phyloP scores from a whole-genome alignment of 2,329 filamentous ascomycete species.

The Dactylonectria estremocensis region DNA sequence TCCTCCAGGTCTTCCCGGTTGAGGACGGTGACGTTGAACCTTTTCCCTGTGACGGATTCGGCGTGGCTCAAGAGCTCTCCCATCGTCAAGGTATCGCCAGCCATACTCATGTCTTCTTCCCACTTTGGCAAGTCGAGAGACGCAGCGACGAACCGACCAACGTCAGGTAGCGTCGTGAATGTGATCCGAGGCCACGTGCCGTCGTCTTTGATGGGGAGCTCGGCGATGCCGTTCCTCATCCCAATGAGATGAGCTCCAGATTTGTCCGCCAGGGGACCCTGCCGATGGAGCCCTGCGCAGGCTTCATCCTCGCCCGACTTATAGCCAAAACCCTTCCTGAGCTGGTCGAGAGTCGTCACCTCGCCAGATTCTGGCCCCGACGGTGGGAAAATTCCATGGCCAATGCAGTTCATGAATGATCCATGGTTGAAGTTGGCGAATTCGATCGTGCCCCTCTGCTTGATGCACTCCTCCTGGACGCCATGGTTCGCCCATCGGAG shows the following conservation, averaged over 20 bases:
- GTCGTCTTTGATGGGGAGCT: conserved; percentile 1
- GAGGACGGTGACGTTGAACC: no score
- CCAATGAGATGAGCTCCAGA: not conserved
- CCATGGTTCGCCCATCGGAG: not conserved
- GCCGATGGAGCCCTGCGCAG: not conserved
- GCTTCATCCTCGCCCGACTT: conserved; percentile 1
- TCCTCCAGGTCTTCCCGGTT: no score
- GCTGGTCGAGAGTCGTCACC: not conserved
- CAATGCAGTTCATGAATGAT: conserved; percentile 2
- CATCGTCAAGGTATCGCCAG: not conserved
- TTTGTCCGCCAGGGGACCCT: not conserved
- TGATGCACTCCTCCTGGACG: conserved; percentile 4
- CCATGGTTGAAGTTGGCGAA: conserved; percentile 1
- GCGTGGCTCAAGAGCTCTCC: not conserved
- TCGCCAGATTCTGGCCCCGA: not conserved
- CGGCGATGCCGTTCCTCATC: conserved; percentile 4
- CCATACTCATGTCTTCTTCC: conserved; percentile 2
- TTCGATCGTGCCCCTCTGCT: not conserved
- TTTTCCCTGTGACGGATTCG: no score
- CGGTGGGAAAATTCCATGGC: not conserved
- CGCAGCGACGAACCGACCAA: conserved; percentile 5
- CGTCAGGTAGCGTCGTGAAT: not conserved
- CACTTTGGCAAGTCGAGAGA: conserved; percentile 2
- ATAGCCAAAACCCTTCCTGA: not conserved
- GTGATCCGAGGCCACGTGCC: not conserved